A percentile compares a stretch with the other conserved stretches of the same genome.
Evolutionary conservation across 2,329 filamentous ascomycete genomes (phyloP).

Genomic region (Tolypocladium guangdongense): DNA sequence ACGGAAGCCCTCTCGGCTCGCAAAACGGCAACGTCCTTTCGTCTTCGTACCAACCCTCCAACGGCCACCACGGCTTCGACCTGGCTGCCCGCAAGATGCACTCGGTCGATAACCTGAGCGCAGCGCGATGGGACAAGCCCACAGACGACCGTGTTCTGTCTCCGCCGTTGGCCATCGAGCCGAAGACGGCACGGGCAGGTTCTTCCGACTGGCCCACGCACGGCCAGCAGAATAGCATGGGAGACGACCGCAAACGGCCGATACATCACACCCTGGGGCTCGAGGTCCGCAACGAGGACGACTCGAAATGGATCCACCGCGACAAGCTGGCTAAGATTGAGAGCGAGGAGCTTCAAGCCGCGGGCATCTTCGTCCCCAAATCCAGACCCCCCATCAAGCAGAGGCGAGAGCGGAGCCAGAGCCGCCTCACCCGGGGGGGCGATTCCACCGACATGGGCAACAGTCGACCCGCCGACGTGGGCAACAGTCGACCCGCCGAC

Average conservation of each 20-base stretch:
- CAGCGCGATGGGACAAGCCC: conserved; percentile 11
- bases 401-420: conserved; percentile 24
- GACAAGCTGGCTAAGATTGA: conserved; percentile 78
- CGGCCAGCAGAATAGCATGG: conserved; percentile 8
- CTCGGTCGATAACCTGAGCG: conserved; percentile 22
- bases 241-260: conserved; percentile 14
- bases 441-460: conserved; percentile 18
- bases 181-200: conserved; percentile 9
- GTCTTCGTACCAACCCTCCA: conserved; percentile 7
- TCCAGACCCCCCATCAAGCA: conserved; percentile 41
- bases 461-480: neutral
- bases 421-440: conserved; percentile 21
- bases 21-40: conserved; percentile 15
- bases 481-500: neutral
- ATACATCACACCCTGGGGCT: conserved; percentile 14
- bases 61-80: conserved; percentile 13
- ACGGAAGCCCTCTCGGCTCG: conserved; percentile 7
- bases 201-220: conserved; percentile 6
- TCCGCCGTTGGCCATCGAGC: conserved; percentile 13
- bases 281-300: conserved; percentile 33
- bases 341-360: conserved; percentile 68
- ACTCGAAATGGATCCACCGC: conserved; percentile 74
- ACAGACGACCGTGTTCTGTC: conserved; percentile 11
- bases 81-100: conserved; percentile 22
- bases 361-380: conserved; percentile 54